Conservation (phyloP, 768 basidiomycete genomes). For the Podaxis sp. region DNA sequence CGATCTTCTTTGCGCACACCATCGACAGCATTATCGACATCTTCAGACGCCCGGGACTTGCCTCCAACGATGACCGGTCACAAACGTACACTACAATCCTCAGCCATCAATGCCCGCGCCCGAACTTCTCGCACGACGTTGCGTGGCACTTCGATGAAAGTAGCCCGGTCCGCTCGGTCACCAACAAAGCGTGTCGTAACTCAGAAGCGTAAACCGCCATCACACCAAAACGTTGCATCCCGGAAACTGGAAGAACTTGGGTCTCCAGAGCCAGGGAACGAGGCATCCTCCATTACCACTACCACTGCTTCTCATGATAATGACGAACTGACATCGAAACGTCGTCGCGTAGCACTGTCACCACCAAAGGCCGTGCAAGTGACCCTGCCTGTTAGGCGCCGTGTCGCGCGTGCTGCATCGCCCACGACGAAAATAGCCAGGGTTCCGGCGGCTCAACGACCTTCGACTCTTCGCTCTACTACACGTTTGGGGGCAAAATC, state of each 20-base stretch:
- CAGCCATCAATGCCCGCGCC: neutral
- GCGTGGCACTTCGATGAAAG: neutral
- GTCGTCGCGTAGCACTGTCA: conserved; percentile 3
- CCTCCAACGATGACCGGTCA: neutral
- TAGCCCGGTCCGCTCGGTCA: neutral
- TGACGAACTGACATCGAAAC: conserved; percentile 1
- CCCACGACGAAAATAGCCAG: neutral
- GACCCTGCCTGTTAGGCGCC: neutral
- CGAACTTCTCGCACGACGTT: neutral
- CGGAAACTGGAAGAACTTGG: neutral
- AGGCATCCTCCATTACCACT: neutral
- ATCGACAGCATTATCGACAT: conserved; percentile 40
- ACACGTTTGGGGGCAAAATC: neutral
- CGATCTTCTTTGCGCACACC: conserved; percentile 36
- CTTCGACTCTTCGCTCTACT: neutral
- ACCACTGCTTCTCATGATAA: neutral
- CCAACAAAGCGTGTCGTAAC: conserved; percentile 1
- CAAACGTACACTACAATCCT: conserved; percentile 5
- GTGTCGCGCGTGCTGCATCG: neutral
- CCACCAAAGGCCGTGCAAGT: neutral
- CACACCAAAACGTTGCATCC: neutral
- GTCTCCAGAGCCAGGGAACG: neutral
- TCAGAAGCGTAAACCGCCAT: conserved; percentile 1
- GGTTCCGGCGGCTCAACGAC: neutral
- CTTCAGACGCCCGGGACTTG: conserved; percentile 14